These are phyloP conservation scores for Thozetella sp. DNA, from an alignment of 495 filamentous ascomycete species.

Conservation along the genomic window DNA sequence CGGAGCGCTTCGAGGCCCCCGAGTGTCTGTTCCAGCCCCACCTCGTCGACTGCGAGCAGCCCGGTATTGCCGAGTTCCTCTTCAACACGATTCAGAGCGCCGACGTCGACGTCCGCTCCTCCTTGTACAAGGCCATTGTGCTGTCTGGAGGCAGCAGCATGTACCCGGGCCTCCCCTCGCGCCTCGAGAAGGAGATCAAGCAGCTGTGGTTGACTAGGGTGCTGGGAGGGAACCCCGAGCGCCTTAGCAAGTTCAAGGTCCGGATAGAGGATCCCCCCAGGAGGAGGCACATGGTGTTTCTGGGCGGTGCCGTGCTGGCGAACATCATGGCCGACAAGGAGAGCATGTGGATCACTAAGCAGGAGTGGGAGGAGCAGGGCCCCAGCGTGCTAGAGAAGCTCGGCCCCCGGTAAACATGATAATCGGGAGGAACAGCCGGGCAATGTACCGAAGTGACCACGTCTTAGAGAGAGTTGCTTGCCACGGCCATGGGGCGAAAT, in stretches of 20 bases:
- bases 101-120: slow-evolving; percentile 91
- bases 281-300: slow-evolving; percentile 97
- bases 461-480: no score
- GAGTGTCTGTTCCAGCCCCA: slow-evolving; percentile 99
- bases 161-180: slow-evolving; percentile 94
- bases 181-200: slow-evolving; percentile 97
- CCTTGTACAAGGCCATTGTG: slow-evolving; percentile 95
- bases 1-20: slow-evolving; percentile 95
- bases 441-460: no score
- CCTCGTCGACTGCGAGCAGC: slow-evolving; percentile 95
- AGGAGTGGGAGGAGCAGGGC: slow-evolving; percentile 96
- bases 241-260: slow-evolving; percentile 98
- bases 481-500: no score
- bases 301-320: slow-evolving; percentile 94
- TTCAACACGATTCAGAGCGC: slow-evolving; percentile 98
- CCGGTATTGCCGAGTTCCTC: slow-evolving; percentile 92
- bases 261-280: slow-evolving; percentile 97
- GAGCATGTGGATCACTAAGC: slow-evolving; percentile 97
- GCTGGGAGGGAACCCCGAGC: slow-evolving; percentile 84
- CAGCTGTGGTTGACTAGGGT: slow-evolving; percentile 97
- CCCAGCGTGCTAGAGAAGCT: slow-evolving; percentile 86
- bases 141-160: slow-evolving; percentile 96
- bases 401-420: slow-evolving; percentile 65
- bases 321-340: slow-evolving; percentile 99
- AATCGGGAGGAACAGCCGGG: neutral